These are phyloP conservation scores for Phytophthora boehmeriae DNA, from an alignment of 352 stramenopile species.

Conservation along the genomic window DNA sequence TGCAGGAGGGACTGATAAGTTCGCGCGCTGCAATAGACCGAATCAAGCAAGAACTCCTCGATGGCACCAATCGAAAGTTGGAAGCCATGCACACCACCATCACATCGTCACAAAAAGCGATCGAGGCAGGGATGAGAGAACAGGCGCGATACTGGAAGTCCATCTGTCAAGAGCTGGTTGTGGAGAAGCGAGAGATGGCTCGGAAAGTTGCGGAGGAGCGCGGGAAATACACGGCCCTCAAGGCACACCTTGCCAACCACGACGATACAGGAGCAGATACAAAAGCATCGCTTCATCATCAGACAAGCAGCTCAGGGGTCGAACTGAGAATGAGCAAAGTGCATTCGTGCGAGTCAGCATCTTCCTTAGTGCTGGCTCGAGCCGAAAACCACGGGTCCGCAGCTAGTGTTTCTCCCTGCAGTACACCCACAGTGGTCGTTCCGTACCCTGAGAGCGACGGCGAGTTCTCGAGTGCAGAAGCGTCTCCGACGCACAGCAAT, in stretches of 20 bases:
- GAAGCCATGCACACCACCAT: conserved; percentile 31
- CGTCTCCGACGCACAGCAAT: conserved; percentile 24
- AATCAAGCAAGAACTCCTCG: conserved; percentile 38
- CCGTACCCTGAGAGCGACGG: conserved; percentile 12
- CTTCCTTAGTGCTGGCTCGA: background rate
- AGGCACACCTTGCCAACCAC: conserved; percentile 40
- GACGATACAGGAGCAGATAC: conserved; percentile 4
- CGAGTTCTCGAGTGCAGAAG: conserved; percentile 10
- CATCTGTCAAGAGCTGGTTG: conserved; percentile 50
- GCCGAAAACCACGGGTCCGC: conserved; percentile 9
- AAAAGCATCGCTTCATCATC: background rate
- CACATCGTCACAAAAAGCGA: conserved; percentile 27
- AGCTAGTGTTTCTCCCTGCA: conserved; percentile 6
- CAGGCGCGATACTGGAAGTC: conserved; percentile 48
- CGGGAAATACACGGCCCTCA: conserved; percentile 49
- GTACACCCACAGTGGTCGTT: conserved; percentile 10
- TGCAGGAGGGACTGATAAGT: conserved; percentile 26
- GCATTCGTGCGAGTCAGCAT: conserved; percentile 10
- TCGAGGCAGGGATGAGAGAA: conserved; percentile 45
- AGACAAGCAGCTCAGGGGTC: background rate
- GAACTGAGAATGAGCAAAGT: conserved; percentile 5
- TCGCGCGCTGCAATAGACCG: conserved; percentile 29
- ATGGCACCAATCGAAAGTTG: conserved; percentile 28
- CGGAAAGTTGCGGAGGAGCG: conserved; percentile 54
- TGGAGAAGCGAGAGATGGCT: conserved; percentile 47